These are phyloP conservation scores for Cystobasidium tubakii DNA, from an alignment of 768 basidiomycete genomes.

Conservation along the genomic window DNA sequence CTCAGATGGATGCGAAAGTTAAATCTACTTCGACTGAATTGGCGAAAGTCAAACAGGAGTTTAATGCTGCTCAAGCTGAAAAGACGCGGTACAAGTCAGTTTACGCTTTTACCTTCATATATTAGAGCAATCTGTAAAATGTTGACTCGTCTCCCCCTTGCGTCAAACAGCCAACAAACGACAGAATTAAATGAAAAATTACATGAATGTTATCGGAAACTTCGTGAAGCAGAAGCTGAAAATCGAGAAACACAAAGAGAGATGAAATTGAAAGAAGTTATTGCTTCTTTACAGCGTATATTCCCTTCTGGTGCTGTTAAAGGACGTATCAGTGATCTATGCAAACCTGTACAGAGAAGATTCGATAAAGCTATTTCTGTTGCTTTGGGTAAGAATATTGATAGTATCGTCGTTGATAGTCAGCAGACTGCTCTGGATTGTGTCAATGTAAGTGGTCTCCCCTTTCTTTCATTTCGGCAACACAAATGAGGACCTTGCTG, in stretches of 20 bases:
- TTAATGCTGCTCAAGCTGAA: constrained; percentile 81
- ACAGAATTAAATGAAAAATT: constrained; percentile 88
- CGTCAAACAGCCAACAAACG: constrained; percentile 74
- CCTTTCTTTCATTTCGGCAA: too few relatives aligned
- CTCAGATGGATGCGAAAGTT: constrained; percentile 65
- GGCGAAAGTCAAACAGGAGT: constrained; percentile 63
- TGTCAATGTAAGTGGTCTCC: constrained; percentile 64
- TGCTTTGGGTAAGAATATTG: constrained; percentile 86
- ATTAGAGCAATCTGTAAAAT: too few relatives aligned
- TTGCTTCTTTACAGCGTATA: constrained; percentile 73
- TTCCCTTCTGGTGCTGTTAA: constrained; percentile 63
- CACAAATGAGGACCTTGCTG: neutral
- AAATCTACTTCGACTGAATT: constrained; percentile 59
- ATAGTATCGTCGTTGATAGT: constrained; percentile 91
- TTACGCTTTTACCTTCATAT: too few relatives aligned
- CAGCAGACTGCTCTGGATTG: constrained; percentile 97
- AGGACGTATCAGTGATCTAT: constrained; percentile 85
- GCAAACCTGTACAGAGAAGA: constrained; percentile 85
- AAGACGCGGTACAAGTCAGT: constrained; percentile 68
- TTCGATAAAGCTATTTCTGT: constrained; percentile 88
- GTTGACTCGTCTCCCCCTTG: too few relatives aligned
- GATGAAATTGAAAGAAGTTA: constrained; percentile 72
- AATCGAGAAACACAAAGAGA: constrained; percentile 80
- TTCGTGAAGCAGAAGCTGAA: constrained; percentile 84
- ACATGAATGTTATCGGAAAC: constrained; percentile 68